phyloP scores from a whole-genome alignment of 495 filamentous ascomycete species.

The Antarctomyces pellizariae region DNA sequence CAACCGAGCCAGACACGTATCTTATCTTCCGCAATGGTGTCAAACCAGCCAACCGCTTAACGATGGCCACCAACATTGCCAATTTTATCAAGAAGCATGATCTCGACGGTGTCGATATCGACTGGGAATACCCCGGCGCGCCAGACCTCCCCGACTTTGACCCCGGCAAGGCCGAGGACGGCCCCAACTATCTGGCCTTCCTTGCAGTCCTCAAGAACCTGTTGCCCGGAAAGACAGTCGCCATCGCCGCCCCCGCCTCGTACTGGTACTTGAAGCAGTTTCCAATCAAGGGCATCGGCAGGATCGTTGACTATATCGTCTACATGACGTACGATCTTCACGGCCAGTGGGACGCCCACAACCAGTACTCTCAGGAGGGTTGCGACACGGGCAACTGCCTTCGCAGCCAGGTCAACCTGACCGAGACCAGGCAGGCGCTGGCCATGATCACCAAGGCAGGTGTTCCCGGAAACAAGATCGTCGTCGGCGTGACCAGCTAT shows the following conservation, averaged over 20 bases:
- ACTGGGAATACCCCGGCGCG: conserved; percentile 12
- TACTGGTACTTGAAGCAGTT: conserved; percentile 17
- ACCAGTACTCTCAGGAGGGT: conserved; percentile 1
- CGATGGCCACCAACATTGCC: conserved; percentile 8
- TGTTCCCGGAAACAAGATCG: conserved; percentile 16
- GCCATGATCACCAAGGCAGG: conserved; percentile 23
- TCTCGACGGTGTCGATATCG: conserved; percentile 12
- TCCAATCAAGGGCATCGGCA: conserved; percentile 10
- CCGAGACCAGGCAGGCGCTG: conserved; percentile 16
- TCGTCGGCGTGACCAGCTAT: conserved; percentile 16
- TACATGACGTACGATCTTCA: conserved; percentile 20
- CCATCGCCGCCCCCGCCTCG: conserved; percentile 10
- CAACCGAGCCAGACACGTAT: conserved; percentile 7
- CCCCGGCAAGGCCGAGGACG: conserved; percentile 10
- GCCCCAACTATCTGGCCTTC: conserved; percentile 15
- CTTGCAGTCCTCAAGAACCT: too few species aligned
- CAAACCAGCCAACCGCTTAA: conserved; percentile 6
- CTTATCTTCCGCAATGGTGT: conserved; percentile 7
- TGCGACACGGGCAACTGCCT: conserved; percentile 15
- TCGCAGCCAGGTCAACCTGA: conserved; percentile 16
- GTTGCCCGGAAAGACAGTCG: conserved; percentile 2
- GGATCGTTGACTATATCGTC: conserved; percentile 14
- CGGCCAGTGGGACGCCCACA: conserved; percentile 8
- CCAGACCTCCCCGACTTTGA: conserved; percentile 20
- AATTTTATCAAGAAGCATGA: conserved; percentile 9